Conservation (phyloP, 208 protist genomes). For the Leishmania mexicana region DNA sequence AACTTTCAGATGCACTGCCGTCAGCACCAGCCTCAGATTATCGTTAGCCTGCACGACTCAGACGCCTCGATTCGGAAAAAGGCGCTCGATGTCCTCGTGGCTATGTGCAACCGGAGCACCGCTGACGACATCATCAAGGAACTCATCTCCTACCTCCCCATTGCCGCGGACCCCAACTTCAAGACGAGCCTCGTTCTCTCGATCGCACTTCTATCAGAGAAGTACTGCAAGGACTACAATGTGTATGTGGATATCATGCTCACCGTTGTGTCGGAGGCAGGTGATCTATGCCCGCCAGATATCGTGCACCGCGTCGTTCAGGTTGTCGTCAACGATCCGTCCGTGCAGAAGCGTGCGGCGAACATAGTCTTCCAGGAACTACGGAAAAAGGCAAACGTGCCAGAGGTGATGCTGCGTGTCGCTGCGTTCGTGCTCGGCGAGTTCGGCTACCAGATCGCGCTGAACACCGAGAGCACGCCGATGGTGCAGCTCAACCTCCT, state of each 20-base stretch:
- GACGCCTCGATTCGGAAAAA: conserved; percentile 98
- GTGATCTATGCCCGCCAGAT: conserved; percentile 95
- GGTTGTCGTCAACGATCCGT: conserved; percentile 96
- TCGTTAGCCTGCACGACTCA: conserved; percentile 93
- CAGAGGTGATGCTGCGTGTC: conserved; percentile 62
- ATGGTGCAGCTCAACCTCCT: conserved; percentile 88
- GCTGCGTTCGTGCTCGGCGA: conserved; percentile 96
- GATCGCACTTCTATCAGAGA: conserved; percentile 96
- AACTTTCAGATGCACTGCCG: conserved; percentile 76
- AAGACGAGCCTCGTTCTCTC: conserved; percentile 96
- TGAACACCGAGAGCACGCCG: conserved; percentile 85
- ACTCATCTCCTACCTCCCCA: conserved; percentile 91
- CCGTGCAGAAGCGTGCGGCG: conserved; percentile 97
- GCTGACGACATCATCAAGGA: conserved; percentile 93
- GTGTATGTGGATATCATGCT: conserved; percentile 97
- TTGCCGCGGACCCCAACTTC: conserved; percentile 89
- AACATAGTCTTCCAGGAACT: conserved; percentile 66
- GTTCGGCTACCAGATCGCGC: conserved; percentile 97
- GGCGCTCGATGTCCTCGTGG: conserved; percentile 97
- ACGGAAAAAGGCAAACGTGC: conserved; percentile 38
- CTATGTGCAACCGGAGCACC: conserved; percentile 96
- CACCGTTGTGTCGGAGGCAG: conserved; percentile 94
- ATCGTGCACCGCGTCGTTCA: conserved; percentile 94
- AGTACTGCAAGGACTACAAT: conserved; percentile 91
- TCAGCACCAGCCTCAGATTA: conserved; percentile 93